Base-by-base conservation (phyloP, 108 stramenopile genomes). In the Discostella stelligeroides region DNA sequence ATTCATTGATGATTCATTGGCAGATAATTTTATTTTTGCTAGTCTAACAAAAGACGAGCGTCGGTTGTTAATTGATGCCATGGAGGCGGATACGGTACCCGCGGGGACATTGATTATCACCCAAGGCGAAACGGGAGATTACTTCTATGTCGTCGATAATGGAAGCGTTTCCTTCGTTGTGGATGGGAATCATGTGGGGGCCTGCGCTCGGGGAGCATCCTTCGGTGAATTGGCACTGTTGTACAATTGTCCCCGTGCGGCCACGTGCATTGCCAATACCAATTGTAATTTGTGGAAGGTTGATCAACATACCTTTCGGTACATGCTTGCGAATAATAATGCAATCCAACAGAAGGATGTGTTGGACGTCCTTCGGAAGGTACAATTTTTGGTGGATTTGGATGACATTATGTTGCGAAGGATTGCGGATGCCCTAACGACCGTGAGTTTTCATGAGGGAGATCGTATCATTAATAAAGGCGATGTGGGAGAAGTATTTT, bases 401-500 rank as follows among this genome's bases (percentile, higher is more conserved):
- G 90, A 87, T n/a, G 86, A 92, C 30, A 58, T 25, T 10, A 76
- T 82, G 81, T 79, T 93, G 4, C 45, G 84, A 50, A 87, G 82
- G 72, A 86, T 96, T 68, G 88, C 91, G 6, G 89, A 93, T 68
- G 95, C 92, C 24, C 77, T 96, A 24, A 87, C 88, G 15, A 83
- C 85, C 23, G 92, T 90, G 11, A 86, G 80, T 41, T 96, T 93
- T 66, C 83, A 85, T 0, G 88, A 82, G 68, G 97, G 94, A 20
- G 89, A 92, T 17, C 82, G 92, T 51, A 92, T 80, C 84, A 89
- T 76, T 73, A 89, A 39, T 76, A 93, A 83, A 76, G 95, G 95
- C 25, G 97, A 98, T 84, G 88, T 88, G 46, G 97, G 97, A 10
- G 92, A 96, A 70, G 91, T 89, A 13, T 98, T 96, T 70, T 98